phyloP scores from a whole-genome alignment of 768 basidiomycete genomes.

The Mycena belliarum region DNA sequence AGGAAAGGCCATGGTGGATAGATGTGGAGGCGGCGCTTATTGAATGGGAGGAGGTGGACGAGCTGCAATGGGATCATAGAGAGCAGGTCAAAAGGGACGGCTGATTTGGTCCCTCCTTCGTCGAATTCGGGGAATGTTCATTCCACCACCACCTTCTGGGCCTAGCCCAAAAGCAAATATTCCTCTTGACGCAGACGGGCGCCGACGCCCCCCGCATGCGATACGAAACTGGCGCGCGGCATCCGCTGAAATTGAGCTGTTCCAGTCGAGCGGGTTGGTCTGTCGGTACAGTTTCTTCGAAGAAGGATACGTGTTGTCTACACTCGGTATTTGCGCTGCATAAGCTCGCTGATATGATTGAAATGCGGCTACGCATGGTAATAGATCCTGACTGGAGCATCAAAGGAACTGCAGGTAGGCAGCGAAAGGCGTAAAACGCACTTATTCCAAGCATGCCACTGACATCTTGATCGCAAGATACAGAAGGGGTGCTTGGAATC shows the following conservation, averaged over 20 bases:
- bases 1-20: slow-evolving; percentile 18
- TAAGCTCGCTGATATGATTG: not conserved
- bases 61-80: slow-evolving; percentile 17
- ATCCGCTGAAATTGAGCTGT: slow-evolving; percentile 16
- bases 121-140: slow-evolving; percentile 16
- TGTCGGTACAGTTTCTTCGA: slow-evolving; percentile 2
- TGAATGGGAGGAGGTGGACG: slow-evolving; percentile 17
- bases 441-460: slow-evolving; percentile 3
- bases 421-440: not conserved
- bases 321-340: slow-evolving; percentile 8
- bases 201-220: slow-evolving; percentile 7
- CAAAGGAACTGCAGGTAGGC: not conserved
- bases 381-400: not conserved
- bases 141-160: slow-evolving; percentile 12
- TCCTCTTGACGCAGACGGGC: not conserved
- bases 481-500: too few relatives aligned
- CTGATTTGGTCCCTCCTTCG: slow-evolving; percentile 10
- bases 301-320: slow-evolving; percentile 5
- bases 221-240: slow-evolving; percentile 17
- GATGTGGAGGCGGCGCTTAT: slow-evolving; percentile 16
- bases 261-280: slow-evolving; percentile 3
- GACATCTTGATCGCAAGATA: too few relatives aligned
- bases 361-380: slow-evolving; percentile 5
- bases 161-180: not conserved
- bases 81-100: not conserved